Percentiles rank a stretch among this genome's conserved stretches.
Evolutionary conservation across 768 basidiomycete genomes (phyloP).

Genomic region (Pholiota microspora): DNA sequence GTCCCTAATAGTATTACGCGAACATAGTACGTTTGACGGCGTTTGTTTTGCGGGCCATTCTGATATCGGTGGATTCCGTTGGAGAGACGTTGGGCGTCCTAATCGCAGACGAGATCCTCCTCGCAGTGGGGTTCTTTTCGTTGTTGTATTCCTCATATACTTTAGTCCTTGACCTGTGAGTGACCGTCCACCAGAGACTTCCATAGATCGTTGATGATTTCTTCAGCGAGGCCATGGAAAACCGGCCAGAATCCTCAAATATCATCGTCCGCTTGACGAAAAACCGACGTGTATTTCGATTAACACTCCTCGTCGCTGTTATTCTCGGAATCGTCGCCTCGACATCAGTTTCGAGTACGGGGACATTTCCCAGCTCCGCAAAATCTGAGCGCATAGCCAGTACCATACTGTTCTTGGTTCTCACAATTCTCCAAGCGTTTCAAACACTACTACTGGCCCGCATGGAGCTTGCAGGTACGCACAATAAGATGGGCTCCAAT

Average conservation of each 20-base stretch:
- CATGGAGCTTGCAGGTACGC: conserved; percentile 22
- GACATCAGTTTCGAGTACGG: not conserved
- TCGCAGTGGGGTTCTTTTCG: conserved; percentile 42
- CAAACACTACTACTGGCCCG: conserved; percentile 26
- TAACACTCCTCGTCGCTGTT: conserved; percentile 27
- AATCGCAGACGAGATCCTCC: conserved; percentile 38
- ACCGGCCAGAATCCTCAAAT: conserved; percentile 9
- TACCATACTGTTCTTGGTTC: conserved; percentile 33
- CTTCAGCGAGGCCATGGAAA: conserved; percentile 20
- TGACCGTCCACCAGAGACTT: not conserved
- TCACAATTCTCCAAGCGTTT: conserved; percentile 31
- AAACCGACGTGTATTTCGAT: conserved; percentile 31
- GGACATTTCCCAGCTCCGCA: conserved; percentile 12
- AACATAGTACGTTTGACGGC: conserved; percentile 39
- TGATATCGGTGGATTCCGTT: conserved; percentile 28
- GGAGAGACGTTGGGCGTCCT: conserved; percentile 30
- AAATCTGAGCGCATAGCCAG: conserved; percentile 30
- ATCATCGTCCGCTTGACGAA: conserved; percentile 22
- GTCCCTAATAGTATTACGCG: not conserved
- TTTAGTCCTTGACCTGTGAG: conserved; percentile 40
- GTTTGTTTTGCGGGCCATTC: conserved; percentile 36
- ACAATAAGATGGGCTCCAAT: no score
- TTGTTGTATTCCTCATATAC: conserved; percentile 40
- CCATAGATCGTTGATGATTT: not conserved
- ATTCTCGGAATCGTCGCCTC: conserved; percentile 28